Percentiles rank a stretch among this genome's conserved stretches.
These are phyloP conservation scores for Cyclotella sp. DNA, from an alignment of 108 stramenopile species.

Conservation along the genomic window DNA sequence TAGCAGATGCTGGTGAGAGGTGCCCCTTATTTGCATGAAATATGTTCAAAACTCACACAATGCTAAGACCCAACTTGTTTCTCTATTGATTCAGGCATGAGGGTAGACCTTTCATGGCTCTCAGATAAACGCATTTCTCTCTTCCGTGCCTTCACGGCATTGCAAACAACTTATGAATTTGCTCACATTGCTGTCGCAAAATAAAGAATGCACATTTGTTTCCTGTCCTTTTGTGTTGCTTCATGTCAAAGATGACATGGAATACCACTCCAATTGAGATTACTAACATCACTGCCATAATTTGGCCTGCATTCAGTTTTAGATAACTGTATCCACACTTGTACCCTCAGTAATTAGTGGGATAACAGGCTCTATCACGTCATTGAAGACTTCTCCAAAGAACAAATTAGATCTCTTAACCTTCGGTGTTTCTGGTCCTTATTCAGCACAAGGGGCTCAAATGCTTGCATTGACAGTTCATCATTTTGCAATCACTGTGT, in stretches of 20 bases:
- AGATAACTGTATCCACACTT: conserved; percentile 73
- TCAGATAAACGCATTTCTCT: conserved; percentile 79
- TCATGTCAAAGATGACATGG: background rate
- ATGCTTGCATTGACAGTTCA: conserved; percentile 73
- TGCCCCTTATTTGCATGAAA: background rate
- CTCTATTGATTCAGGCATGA: too few species aligned
- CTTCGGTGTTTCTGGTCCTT: conserved; percentile 76
- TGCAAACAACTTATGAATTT: conserved; percentile 72
- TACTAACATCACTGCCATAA: too few species aligned
- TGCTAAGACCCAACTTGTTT: too few species aligned
- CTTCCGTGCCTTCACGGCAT: conserved; percentile 66
- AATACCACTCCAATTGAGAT: background rate
- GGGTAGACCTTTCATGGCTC: conserved; percentile 72
- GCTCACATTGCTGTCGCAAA: conserved; percentile 67
- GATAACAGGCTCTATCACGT: conserved; percentile 74
- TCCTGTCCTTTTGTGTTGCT: background rate
- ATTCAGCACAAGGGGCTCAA: conserved; percentile 58
- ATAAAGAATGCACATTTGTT: conserved; percentile 45
- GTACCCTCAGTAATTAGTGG: conserved; percentile 85
- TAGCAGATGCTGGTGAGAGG: too few species aligned
- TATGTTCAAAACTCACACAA: background rate
- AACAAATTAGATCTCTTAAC: too few species aligned
- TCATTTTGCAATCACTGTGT: conserved; percentile 81
- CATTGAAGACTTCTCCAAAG: conserved; percentile 68
- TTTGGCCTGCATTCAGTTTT: conserved; percentile 52